Percentiles rank a stretch among this genome's conserved stretches.
Conservation (phyloP, 768 basidiomycete genomes). For the Brasilioporus rufonigricans region DNA sequence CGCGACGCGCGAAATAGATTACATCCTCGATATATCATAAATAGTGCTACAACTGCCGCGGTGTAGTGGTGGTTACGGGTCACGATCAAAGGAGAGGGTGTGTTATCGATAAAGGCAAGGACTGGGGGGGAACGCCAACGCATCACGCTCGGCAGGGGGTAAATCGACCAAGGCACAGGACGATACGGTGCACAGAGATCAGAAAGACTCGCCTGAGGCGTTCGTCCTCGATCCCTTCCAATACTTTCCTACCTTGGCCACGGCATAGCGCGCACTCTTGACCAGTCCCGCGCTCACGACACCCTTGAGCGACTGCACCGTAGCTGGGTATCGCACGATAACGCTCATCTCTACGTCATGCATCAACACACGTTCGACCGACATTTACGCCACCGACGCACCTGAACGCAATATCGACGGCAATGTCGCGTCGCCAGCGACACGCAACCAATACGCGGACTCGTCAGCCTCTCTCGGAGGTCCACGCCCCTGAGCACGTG, state of each 20-base stretch:
- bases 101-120: slow-evolving; percentile 1
- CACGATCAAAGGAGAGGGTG: background rate
- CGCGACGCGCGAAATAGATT: background rate
- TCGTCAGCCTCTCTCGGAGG: slow-evolving; percentile 61
- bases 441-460: slow-evolving; percentile 67
- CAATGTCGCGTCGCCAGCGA: slow-evolving; percentile 65
- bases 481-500: slow-evolving; percentile 29
- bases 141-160: too few species aligned
- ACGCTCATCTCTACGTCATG: slow-evolving; percentile 57
- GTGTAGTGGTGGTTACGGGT: slow-evolving; percentile 2
- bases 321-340: slow-evolving; percentile 82
- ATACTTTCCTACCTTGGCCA: slow-evolving; percentile 85
- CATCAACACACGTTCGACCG: background rate
- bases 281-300: slow-evolving; percentile 76
- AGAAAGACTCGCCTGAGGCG: background rate
- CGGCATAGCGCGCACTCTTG: slow-evolving; percentile 74
- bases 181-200: too few species aligned
- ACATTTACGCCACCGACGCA: slow-evolving; percentile 25
- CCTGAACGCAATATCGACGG: slow-evolving; percentile 52
- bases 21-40: background rate
- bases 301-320: slow-evolving; percentile 83
- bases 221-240: slow-evolving; percentile 41
- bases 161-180: too few species aligned
- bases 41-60: slow-evolving; percentile 19
- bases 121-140: slow-evolving; percentile 3